phyloP scores from a whole-genome alignment of 1,139 yeast species.

The Kodamaea derodonti region DNA sequence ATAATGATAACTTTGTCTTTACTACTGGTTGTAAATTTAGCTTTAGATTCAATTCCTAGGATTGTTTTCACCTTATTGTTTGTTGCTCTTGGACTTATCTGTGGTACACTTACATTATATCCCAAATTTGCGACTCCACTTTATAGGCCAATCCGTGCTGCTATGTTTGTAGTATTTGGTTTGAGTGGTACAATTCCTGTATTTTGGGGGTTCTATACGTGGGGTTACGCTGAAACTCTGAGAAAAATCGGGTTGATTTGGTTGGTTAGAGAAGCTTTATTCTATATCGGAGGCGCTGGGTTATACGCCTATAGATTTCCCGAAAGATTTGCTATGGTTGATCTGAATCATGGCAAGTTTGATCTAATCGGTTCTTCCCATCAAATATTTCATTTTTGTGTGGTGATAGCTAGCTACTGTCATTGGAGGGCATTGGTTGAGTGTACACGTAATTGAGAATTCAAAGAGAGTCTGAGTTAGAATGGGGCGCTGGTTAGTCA shows the following conservation, averaged over 20 bases:
- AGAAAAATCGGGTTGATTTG: constrained; percentile 55
- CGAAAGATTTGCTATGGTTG: constrained; percentile 66
- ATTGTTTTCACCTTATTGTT: constrained; percentile 48
- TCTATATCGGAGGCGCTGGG: constrained; percentile 75
- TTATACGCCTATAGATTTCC: constrained; percentile 79
- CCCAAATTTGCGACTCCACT: constrained; percentile 62
- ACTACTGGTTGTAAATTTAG: constrained; percentile 66
- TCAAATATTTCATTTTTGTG: constrained; percentile 81
- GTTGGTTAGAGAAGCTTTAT: constrained; percentile 64
- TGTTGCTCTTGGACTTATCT: constrained; percentile 51
- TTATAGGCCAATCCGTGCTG: constrained; percentile 76
- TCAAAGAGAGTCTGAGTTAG: no score
- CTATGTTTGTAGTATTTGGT: constrained; percentile 78
- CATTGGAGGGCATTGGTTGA: constrained; percentile 66
- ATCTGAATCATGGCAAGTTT: constrained; percentile 37
- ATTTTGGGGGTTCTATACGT: constrained; percentile 41
- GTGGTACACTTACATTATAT: constrained; percentile 62
- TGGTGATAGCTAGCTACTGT: constrained; percentile 74
- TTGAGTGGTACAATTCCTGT: constrained; percentile 76
- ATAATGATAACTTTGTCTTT: constrained; percentile 72
- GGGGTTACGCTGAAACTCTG: constrained; percentile 37
- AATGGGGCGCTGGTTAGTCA: no score
- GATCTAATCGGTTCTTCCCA: constrained; percentile 84
- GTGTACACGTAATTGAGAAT: no score
- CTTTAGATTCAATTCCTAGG: constrained; percentile 54